These are phyloP conservation scores for Aspergillus chevalieri DNA, from an alignment of 2,329 filamentous ascomycete genomes.

Conservation along the genomic window DNA sequence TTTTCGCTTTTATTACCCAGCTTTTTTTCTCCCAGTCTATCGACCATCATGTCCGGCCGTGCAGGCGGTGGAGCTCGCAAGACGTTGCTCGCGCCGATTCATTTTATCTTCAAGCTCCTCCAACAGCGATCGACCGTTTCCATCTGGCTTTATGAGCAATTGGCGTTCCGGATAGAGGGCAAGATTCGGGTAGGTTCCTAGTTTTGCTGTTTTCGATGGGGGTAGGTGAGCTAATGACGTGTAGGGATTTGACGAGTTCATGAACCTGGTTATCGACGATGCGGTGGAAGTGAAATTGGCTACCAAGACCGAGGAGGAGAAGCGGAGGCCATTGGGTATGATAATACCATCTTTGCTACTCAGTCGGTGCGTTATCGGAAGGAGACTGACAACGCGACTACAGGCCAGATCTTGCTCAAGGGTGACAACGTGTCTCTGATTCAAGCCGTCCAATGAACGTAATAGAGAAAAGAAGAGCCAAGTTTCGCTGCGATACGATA, in stretches of 20 bases:
- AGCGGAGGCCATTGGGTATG: conserved; percentile 71
- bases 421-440: conserved; percentile 84
- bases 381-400: conserved; percentile 7
- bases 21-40: not conserved
- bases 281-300: conserved; percentile 84
- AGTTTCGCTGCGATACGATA: conserved; percentile 7
- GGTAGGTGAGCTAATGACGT: conserved; percentile 5
- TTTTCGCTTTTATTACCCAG: not conserved
- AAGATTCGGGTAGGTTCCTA: conserved; percentile 71
- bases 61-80: conserved; percentile 52
- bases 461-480: too few species aligned
- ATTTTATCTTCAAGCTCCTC: conserved; percentile 91
- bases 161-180: conserved; percentile 88
- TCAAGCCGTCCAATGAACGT: conserved; percentile 43
- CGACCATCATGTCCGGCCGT: conserved; percentile 47
- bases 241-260: conserved; percentile 97
- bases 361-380: not conserved
- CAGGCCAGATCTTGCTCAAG: conserved; percentile 79
- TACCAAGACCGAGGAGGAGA: conserved; percentile 75
- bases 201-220: not conserved
- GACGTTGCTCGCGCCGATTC: conserved; percentile 70
- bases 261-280: conserved; percentile 96
- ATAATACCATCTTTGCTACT: not conserved
- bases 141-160: conserved; percentile 96
- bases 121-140: conserved; percentile 77